Percentiles rank a stretch among this genome's conserved stretches.
Evolutionary conservation across 306 rosid species (phyloP).

Genomic region (Sesbania bispinosa): DNA sequence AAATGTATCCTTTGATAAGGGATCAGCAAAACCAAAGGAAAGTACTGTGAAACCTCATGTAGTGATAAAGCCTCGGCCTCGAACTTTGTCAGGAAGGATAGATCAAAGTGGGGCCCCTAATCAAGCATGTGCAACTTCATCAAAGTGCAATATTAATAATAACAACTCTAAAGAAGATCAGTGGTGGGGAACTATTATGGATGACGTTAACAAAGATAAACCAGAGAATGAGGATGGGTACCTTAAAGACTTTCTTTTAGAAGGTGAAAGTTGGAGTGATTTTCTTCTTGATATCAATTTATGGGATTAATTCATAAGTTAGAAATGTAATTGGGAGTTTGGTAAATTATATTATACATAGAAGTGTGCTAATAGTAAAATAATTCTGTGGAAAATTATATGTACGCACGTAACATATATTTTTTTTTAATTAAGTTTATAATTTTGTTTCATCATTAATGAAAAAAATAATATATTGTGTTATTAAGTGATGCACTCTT

Average conservation of each 20-base stretch:
- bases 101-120: neutral
- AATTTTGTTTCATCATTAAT: no score
- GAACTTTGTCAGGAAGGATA: neutral
- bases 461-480: no score
- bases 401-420: no score
- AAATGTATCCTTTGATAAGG: neutral
- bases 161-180: neutral
- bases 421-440: no score
- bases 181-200: neutral
- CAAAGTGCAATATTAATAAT: neutral
- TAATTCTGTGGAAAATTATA: no score
- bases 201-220: neutral
- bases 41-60: neutral
- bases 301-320: neutral
- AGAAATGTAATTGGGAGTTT: neutral
- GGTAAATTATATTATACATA: neutral
- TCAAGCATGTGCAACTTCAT: neutral
- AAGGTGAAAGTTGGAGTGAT: slow-evolving; percentile 13
- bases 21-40: neutral
- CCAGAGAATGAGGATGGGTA: neutral
- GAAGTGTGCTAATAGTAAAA: no score
- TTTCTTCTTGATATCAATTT: neutral
- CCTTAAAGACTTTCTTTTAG: neutral
- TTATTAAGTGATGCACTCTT: no score
- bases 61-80: slow-evolving; percentile 12